Evolutionary conservation across 192 early-diverging fungal genomes (phyloP).

Genomic region (Backusella tuberculispora): DNA sequence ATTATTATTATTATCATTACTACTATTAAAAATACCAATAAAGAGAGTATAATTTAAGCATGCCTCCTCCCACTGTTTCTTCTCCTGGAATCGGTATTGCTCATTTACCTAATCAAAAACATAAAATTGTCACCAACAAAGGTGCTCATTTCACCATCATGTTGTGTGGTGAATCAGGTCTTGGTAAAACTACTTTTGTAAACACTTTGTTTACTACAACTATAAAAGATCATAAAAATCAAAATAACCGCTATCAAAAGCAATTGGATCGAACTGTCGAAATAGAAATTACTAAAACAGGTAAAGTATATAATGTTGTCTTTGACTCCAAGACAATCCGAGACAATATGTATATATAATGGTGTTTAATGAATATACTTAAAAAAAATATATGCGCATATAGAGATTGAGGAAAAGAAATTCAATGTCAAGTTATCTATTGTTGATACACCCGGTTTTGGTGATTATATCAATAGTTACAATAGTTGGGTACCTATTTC

Average conservation of each 20-base stretch:
- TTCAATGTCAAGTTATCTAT: conserved; percentile 91
- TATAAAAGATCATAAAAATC: conserved; percentile 41
- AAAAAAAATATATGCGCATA: background rate
- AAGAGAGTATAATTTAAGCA: background rate
- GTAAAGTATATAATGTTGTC: conserved; percentile 38
- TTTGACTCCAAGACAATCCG: too few species aligned
- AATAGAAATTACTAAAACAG: conserved; percentile 97
- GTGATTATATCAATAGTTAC: conserved; percentile 97
- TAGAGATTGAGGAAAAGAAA: conserved; percentile 93
- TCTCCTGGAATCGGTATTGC: conserved; percentile 78
- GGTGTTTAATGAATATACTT: background rate
- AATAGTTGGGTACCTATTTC: conserved; percentile 93
- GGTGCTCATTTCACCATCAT: conserved; percentile 96
- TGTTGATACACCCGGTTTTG: conserved; percentile 96
- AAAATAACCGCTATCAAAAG: conserved; percentile 76
- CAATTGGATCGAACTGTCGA: conserved; percentile 94
- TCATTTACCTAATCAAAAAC: conserved; percentile 92
- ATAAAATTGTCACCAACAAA: conserved; percentile 87
- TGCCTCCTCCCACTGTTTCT: conserved; percentile 27
- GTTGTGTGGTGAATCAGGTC: conserved; percentile 94
- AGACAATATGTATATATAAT: background rate
- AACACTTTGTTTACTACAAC: conserved; percentile 94
- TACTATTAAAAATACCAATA: background rate
- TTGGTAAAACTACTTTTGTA: conserved; percentile 97
- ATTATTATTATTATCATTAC: background rate